A percentile compares a stretch with the other conserved stretches of the same genome.
Conservation (phyloP, 805 yeast species). For the Lipomyces kockii region DNA sequence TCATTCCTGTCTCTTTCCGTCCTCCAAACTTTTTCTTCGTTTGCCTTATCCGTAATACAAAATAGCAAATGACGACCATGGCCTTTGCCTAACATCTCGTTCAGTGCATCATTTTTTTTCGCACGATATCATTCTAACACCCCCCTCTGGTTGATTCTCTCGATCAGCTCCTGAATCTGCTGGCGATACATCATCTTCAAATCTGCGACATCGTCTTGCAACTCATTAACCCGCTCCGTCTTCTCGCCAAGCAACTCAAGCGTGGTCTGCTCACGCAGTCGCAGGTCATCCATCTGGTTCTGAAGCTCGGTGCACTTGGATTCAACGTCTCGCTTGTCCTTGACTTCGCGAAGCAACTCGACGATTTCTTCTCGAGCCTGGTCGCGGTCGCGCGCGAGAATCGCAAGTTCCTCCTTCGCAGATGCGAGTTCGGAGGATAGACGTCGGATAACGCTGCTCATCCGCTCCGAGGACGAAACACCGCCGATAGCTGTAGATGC, state of each 20-base stretch:
- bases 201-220: slow-evolving; percentile 85
- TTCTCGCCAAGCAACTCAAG: slow-evolving; percentile 83
- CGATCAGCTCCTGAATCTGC: slow-evolving; percentile 88
- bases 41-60: background rate
- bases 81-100: background rate
- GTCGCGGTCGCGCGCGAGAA: slow-evolving; percentile 61
- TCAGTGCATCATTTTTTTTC: no score
- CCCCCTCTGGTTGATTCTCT: slow-evolving; percentile 44
- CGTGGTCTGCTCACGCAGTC: slow-evolving; percentile 57
- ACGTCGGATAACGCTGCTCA: slow-evolving; percentile 76
- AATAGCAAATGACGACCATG: background rate
- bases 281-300: slow-evolving; percentile 47
- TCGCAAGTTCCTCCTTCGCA: slow-evolving; percentile 63
- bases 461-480: slow-evolving; percentile 65
- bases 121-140: background rate
- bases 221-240: slow-evolving; percentile 81
- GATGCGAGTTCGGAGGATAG: slow-evolving; percentile 77
- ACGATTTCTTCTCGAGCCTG: slow-evolving; percentile 71
- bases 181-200: slow-evolving; percentile 79
- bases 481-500: slow-evolving; percentile 41
- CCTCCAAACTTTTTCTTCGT: background rate
- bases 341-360: slow-evolving; percentile 51
- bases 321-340: slow-evolving; percentile 24
- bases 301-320: slow-evolving; percentile 56
- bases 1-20: background rate